Evolutionary conservation across 1,284 basidiomycete species (phyloP).

Genomic region (Tilletia caries): DNA sequence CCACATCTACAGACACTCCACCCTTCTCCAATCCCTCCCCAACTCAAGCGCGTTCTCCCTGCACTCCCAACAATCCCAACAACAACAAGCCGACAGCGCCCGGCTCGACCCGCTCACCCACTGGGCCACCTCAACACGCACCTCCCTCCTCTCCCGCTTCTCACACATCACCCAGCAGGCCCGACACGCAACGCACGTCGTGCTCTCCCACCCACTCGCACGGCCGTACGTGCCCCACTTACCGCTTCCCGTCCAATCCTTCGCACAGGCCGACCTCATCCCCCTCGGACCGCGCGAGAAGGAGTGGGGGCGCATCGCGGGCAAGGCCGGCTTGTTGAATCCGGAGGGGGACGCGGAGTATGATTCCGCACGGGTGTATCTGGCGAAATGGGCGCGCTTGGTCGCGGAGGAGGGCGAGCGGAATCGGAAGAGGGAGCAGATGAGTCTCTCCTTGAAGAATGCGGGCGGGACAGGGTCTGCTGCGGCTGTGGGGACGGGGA

Average conservation of each 20-base stretch:
- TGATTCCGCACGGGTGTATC: constrained; percentile 89
- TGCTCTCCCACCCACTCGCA: constrained; percentile 39
- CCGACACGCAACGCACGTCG: constrained; percentile 37
- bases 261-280: constrained; percentile 47
- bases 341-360: constrained; percentile 58
- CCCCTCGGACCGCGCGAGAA: constrained; percentile 38
- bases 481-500: background rate
- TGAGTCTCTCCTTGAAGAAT: background rate
- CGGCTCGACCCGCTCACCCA: constrained; percentile 37
- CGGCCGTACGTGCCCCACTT: constrained; percentile 35
- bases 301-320: constrained; percentile 34
- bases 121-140: constrained; percentile 44
- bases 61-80: constrained; percentile 13
- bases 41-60: constrained; percentile 6
- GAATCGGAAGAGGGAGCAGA: constrained; percentile 33
- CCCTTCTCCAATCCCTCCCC: constrained; percentile 26
- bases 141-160: constrained; percentile 45
- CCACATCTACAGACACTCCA: constrained; percentile 6
- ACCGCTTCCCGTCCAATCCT: constrained; percentile 34
- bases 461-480: background rate
- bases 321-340: constrained; percentile 20
- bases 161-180: constrained; percentile 48
- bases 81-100: constrained; percentile 22
- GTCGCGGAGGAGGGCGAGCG: constrained; percentile 62
- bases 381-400: constrained; percentile 91